These are phyloP conservation scores for Takashimella koratensis DNA, from an alignment of 1,284 basidiomycete genomes.

Conservation along the genomic window DNA sequence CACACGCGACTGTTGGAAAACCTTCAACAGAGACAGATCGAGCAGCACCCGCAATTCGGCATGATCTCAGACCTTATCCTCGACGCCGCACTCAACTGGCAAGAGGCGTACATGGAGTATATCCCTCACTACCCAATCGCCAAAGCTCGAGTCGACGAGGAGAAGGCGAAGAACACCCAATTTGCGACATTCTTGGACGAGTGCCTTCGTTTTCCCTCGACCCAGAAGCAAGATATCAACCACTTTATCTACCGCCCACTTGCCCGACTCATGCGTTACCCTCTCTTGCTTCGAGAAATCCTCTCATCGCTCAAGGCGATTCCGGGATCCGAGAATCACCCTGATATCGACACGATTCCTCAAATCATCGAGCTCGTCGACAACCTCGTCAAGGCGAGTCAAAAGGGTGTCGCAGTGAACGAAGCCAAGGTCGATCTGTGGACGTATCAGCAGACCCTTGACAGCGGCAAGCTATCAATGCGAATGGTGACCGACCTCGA, in stretches of 20 bases:
- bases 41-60: constrained; percentile 80
- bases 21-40: constrained; percentile 79
- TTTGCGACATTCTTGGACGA: constrained; percentile 77
- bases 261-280: constrained; percentile 81
- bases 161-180: constrained; percentile 69
- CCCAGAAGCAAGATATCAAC: constrained; percentile 74
- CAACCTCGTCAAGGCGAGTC: constrained; percentile 73
- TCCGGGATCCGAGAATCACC: constrained; percentile 62
- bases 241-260: constrained; percentile 86
- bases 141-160: constrained; percentile 83
- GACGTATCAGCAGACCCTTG: constrained; percentile 64
- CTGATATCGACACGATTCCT: constrained; percentile 72
- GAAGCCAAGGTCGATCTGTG: constrained; percentile 83
- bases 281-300: constrained; percentile 75
- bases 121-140: constrained; percentile 92
- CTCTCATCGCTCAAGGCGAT: constrained; percentile 55
- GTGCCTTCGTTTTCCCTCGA: constrained; percentile 27
- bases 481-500: constrained; percentile 79
- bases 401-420: constrained; percentile 75
- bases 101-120: constrained; percentile 88
- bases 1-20: constrained; percentile 73
- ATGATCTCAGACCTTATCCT: constrained; percentile 82
- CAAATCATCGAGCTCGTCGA: constrained; percentile 81
- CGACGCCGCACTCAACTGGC: constrained; percentile 86
- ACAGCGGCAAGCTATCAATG: constrained; percentile 68